These are phyloP conservation scores for Populus euphratica DNA, from an alignment of 345 rosid genomes.

Conservation along the genomic window DNA sequence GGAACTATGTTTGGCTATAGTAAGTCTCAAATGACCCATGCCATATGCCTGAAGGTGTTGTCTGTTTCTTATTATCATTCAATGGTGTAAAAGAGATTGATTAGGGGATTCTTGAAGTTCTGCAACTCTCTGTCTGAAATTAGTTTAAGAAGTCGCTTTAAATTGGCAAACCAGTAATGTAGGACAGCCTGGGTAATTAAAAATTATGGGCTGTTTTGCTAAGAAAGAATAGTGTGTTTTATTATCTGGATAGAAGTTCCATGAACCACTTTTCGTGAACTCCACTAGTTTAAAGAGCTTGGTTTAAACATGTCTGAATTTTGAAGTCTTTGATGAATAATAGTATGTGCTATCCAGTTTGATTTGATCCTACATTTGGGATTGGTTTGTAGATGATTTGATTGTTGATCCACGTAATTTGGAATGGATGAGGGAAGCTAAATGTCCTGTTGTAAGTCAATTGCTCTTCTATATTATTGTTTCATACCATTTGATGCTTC, in stretches of 20 bases:
- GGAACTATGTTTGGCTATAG: slow-evolving; percentile 99
- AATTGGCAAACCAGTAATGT: not conserved
- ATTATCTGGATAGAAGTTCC: not conserved
- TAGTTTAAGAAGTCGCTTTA: not conserved
- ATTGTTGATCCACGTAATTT: slow-evolving; percentile 91
- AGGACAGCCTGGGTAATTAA: not conserved
- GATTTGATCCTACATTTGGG: slow-evolving; percentile 4
- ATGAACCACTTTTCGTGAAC: not conserved
- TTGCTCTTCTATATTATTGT: slow-evolving; percentile 2
- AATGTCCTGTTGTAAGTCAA: slow-evolving; percentile 88
- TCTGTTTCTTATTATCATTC: not conserved
- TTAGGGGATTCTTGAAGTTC: not conserved
- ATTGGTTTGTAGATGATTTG: slow-evolving; percentile 67
- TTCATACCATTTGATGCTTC: not conserved
- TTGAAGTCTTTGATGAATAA: not conserved
- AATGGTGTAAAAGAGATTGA: not conserved
- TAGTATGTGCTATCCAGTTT: not conserved
- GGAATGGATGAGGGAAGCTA: slow-evolving; percentile 94
- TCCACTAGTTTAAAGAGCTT: not conserved
- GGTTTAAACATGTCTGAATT: not conserved
- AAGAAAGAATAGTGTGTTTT: not conserved
- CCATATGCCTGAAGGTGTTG: not conserved
- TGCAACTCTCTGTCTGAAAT: not conserved
- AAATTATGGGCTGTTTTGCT: not conserved
- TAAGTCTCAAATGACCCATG: slow-evolving; percentile 38